phyloP scores from a whole-genome alignment of 2,329 filamentous ascomycete genomes.

The Atkinsonella texensis region DNA sequence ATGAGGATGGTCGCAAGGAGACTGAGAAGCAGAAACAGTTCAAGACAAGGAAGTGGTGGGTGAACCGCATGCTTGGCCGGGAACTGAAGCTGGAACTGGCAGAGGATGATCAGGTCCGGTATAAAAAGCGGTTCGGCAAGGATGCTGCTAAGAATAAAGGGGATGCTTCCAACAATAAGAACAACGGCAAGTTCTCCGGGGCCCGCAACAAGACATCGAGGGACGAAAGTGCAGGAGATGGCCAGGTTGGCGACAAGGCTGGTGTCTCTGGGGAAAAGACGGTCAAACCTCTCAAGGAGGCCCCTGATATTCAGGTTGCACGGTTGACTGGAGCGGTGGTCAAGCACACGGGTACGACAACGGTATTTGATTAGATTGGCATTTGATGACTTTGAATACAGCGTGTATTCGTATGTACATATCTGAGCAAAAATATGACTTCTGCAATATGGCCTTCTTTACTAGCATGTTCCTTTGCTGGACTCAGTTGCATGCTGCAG shows the following conservation, averaged over 20 bases:
- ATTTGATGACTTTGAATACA: not conserved
- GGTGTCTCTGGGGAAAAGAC: slow-evolving; percentile 6
- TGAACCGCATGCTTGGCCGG: slow-evolving; percentile 72
- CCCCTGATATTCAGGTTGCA: slow-evolving; percentile 37
- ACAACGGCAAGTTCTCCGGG: slow-evolving; percentile 17
- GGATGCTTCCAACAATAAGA: slow-evolving; percentile 8
- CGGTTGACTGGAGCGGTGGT: slow-evolving; percentile 72
- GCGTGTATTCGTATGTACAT: not conserved
- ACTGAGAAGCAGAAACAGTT: slow-evolving; percentile 35
- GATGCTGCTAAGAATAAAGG: slow-evolving; percentile 36
- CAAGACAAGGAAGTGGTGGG: slow-evolving; percentile 63
- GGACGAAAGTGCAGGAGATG: slow-evolving; percentile 7
- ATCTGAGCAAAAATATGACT: not conserved
- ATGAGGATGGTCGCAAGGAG: slow-evolving; percentile 30
- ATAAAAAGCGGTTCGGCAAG: slow-evolving; percentile 89
- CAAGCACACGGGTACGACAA: slow-evolving; percentile 66
- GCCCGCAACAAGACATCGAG: slow-evolving; percentile 27
- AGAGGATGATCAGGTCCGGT: slow-evolving; percentile 77
- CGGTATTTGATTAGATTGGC: slow-evolving; percentile 55
- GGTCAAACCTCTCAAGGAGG: slow-evolving; percentile 28
- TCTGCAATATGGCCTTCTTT: not conserved
- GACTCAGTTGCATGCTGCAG: not conserved
- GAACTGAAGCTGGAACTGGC: slow-evolving; percentile 83
- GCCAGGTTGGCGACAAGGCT: slow-evolving; percentile 11
- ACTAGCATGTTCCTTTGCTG: not conserved